Conservation (phyloP, 1,284 basidiomycete species). For the Bjerkandera adusta region DNA sequence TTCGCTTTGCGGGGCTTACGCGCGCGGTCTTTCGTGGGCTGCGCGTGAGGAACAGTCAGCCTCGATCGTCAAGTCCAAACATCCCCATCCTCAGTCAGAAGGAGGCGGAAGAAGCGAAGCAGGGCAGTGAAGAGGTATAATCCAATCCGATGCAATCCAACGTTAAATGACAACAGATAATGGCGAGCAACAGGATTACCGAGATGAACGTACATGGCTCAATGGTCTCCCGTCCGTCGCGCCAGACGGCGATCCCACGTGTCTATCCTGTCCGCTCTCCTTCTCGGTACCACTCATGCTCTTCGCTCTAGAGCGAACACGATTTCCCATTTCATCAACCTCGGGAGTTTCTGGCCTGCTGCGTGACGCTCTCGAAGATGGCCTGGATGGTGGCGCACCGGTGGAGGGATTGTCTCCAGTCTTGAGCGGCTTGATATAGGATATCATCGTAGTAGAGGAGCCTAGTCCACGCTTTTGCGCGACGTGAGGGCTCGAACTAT, state of each 20-base stretch:
- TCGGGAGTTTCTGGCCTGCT: constrained; percentile 24
- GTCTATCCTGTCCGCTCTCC: constrained; percentile 22
- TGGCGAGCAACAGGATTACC: constrained; percentile 44
- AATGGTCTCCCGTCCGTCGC: constrained; percentile 55
- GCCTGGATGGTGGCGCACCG: constrained; percentile 22
- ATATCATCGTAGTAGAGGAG: constrained; percentile 48
- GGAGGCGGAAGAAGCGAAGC: constrained; percentile 19
- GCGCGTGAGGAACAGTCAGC: constrained; percentile 25
- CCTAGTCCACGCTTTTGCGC: constrained; percentile 34
- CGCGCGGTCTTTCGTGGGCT: constrained; percentile 72
- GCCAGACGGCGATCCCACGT: constrained; percentile 33
- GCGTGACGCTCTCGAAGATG: constrained; percentile 17
- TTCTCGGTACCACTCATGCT: constrained; percentile 19
- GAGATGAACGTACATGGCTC: constrained; percentile 80
- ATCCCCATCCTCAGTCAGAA: constrained; percentile 21
- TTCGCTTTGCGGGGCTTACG: constrained; percentile 57
- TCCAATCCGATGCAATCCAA: constrained; percentile 28
- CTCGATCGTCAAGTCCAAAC: constrained; percentile 11
- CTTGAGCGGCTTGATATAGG: constrained; percentile 49
- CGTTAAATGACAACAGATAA: constrained; percentile 25
- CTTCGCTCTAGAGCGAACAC: constrained; percentile 33
- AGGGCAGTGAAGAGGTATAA: too few species aligned
- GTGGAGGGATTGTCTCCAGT: constrained; percentile 40
- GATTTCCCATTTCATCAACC: constrained; percentile 62
- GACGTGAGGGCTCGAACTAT: constrained; percentile 19